These are phyloP conservation scores for Pseudonitzschia multiseries DNA, from an alignment of 108 stramenopile species.

Conservation along the genomic window DNA sequence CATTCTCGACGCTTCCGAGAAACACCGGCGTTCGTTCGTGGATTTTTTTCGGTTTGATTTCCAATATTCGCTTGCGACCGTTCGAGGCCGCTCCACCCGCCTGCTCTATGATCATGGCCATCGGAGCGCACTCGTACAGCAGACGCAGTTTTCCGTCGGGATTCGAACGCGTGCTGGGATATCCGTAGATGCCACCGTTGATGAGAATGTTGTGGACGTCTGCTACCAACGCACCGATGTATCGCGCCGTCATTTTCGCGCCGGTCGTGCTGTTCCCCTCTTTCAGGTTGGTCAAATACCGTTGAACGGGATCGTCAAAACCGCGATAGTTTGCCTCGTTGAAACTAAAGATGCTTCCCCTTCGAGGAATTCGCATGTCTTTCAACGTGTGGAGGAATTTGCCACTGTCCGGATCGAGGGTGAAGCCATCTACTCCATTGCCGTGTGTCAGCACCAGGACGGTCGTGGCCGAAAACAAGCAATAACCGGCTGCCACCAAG, in stretches of 20 bases:
- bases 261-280: constrained; percentile 39
- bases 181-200: constrained; percentile 98
- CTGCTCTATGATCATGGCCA: constrained; percentile 98
- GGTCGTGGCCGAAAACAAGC: constrained; percentile 97
- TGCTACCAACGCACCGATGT: constrained; percentile 97
- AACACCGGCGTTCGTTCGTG: constrained; percentile 91
- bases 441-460: constrained; percentile 93
- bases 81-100: constrained; percentile 96
- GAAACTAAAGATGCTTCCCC: constrained; percentile 91
- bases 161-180: constrained; percentile 88
- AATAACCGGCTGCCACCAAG: constrained; percentile 95
- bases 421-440: constrained; percentile 95
- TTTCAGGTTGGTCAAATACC: constrained; percentile 66
- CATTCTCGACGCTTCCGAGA: constrained; percentile 83
- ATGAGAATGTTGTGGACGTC: constrained; percentile 99
- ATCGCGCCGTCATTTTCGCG: constrained; percentile 63
- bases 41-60: constrained; percentile 79
- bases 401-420: constrained; percentile 93
- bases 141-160: constrained; percentile 88
- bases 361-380: constrained; percentile 88
- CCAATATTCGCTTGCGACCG: constrained; percentile 82
- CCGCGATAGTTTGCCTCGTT: constrained; percentile 96
- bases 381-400: constrained; percentile 93
- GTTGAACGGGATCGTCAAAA: constrained; percentile 74
- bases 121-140: constrained; percentile 93